Evolutionary conservation across 2,329 filamentous ascomycete species (phyloP).

Genomic region (Fusarium sp.): DNA sequence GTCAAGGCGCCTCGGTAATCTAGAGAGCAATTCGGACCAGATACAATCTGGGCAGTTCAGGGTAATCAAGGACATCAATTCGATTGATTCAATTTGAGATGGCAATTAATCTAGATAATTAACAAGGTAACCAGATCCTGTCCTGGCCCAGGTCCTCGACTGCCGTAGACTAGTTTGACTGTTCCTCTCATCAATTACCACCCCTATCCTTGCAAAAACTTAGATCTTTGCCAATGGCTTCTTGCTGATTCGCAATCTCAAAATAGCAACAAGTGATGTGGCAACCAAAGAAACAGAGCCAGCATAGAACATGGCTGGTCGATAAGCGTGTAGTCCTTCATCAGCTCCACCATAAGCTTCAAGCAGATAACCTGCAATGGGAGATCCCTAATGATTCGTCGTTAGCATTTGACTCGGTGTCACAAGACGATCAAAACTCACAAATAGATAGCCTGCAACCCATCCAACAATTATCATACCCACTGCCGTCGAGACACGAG

Average conservation of each 20-base stretch:
- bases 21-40: neutral
- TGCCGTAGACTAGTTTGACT: neutral
- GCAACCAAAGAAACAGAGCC: conserved; percentile 46
- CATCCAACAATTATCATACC: conserved; percentile 71
- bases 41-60: neutral
- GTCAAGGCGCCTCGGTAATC: neutral
- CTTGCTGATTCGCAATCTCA: conserved; percentile 23
- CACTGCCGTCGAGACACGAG: conserved; percentile 66
- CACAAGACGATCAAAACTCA: conserved; percentile 41
- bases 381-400: conserved; percentile 56
- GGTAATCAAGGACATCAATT: neutral
- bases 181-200: neutral
- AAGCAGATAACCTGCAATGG: conserved; percentile 70
- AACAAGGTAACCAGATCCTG: neutral
- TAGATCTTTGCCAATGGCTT: conserved; percentile 9
- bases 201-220: neutral
- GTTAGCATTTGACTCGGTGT: rapidly evolving
- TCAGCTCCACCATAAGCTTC: conserved; percentile 64
- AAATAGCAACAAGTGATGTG: conserved; percentile 6
- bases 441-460: conserved; percentile 70
- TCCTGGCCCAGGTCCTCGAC: neutral
- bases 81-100: neutral
- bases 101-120: neutral
- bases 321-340: conserved; percentile 61
- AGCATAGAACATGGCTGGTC: conserved; percentile 71